phyloP scores from a whole-genome alignment of 768 basidiomycete genomes.

The Termitomyces sp. region DNA sequence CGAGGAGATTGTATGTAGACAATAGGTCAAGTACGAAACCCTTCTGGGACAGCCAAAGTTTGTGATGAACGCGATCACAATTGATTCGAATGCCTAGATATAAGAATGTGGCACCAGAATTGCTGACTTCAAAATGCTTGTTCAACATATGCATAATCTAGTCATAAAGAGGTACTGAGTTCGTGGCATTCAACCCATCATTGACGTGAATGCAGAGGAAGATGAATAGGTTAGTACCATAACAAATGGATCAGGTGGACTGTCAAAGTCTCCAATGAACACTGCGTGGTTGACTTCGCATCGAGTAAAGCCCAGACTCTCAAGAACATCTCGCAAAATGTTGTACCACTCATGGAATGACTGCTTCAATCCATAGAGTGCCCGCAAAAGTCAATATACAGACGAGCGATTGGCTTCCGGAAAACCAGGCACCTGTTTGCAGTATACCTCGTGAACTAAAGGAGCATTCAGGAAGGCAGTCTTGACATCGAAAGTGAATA shows the following conservation, averaged over 20 bases:
- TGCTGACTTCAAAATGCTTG: background rate
- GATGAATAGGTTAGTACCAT: too few relatives aligned
- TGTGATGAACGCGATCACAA: background rate
- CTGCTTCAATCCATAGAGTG: background rate
- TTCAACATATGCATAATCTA: background rate
- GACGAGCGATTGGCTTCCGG: too few relatives aligned
- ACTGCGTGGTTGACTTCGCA: background rate
- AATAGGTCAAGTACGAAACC: too few relatives aligned
- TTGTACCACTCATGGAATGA: background rate
- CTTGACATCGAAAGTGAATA: background rate
- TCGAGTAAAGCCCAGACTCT: background rate
- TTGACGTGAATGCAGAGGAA: background rate
- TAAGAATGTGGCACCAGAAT: background rate
- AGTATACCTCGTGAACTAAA: background rate
- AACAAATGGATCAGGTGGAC: background rate
- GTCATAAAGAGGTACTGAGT: background rate
- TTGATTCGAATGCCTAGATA: background rate
- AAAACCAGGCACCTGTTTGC: background rate
- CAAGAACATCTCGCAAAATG: background rate
- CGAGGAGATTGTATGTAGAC: too few relatives aligned
- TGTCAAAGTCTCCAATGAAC: background rate
- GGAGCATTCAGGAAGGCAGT: background rate
- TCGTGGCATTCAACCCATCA: background rate
- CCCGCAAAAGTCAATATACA: background rate
- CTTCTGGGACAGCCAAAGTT: background rate